phyloP scores from a whole-genome alignment of 2,329 filamentous ascomycete genomes.

The Phyllosticta ampelicida region DNA sequence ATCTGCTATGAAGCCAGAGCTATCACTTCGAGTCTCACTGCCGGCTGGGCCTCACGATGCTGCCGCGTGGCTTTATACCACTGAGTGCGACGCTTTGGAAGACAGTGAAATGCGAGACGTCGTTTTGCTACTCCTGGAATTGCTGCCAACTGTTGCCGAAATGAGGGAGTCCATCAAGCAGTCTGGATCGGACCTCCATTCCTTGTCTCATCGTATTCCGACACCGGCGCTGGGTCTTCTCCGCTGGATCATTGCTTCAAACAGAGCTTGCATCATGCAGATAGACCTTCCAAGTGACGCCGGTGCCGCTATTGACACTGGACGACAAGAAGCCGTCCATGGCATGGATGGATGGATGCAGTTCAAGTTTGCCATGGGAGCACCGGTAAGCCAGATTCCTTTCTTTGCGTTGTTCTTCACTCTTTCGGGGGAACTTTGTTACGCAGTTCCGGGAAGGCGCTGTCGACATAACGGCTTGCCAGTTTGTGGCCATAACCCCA shows the following conservation, averaged over 20 bases:
- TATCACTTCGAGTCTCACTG: not conserved
- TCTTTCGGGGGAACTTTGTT: not conserved
- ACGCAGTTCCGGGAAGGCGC: no score
- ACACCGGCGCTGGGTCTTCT: conserved; percentile 57
- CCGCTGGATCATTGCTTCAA: conserved; percentile 83
- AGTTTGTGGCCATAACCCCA: not conserved
- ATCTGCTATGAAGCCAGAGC: not conserved
- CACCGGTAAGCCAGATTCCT: conserved; percentile 40
- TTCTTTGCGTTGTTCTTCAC: not conserved
- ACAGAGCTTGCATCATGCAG: conserved; percentile 75
- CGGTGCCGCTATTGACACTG: conserved; percentile 13
- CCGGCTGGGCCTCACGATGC: conserved; percentile 21
- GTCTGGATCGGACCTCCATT: conserved; percentile 28
- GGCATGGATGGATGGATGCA: conserved; percentile 62
- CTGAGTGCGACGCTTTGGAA: conserved; percentile 47
- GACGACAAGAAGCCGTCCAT: conserved; percentile 43
- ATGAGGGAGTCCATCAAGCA: conserved; percentile 41
- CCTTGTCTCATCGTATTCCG: conserved; percentile 52
- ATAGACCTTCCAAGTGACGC: conserved; percentile 40
- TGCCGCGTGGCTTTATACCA: conserved; percentile 37
- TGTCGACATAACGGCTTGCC: no score
- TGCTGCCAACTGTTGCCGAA: conserved; percentile 49
- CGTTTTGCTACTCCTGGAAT: conserved; percentile 44
- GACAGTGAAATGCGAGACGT: conserved; percentile 36
- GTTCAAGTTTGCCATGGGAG: conserved; percentile 79